Percentiles rank a stretch among this genome's conserved stretches.
Evolutionary conservation across 495 filamentous ascomycete species (phyloP).

Genomic region (Terfezia claveryi): DNA sequence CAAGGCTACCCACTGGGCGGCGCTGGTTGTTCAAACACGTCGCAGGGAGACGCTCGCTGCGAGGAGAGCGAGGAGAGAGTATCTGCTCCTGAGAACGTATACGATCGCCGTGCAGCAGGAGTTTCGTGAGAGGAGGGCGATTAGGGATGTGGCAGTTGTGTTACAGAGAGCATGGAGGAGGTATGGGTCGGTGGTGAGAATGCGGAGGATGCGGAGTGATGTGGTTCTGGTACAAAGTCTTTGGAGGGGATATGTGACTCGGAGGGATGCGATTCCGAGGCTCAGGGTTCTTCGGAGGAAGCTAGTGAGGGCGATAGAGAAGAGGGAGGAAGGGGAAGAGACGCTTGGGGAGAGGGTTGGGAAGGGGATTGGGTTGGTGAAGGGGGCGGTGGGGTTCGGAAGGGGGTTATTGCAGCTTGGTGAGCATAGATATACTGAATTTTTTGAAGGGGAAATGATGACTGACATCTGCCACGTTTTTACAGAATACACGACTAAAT

Average conservation of each 20-base stretch:
- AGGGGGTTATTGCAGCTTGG: constrained; percentile 13
- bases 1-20: constrained; percentile 5
- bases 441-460: not conserved
- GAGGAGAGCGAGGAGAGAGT: constrained; percentile 4
- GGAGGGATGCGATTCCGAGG: constrained; percentile 10
- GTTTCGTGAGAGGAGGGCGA: constrained; percentile 2
- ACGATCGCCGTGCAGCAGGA: constrained; percentile 4
- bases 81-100: constrained; percentile 2
- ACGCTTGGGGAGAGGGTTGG: constrained; percentile 4
- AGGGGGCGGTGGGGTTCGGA: constrained; percentile 9
- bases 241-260: constrained; percentile 22
- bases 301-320: constrained; percentile 3
- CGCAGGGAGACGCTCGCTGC: constrained; percentile 5
- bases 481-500: constrained; percentile 10
- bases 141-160: constrained; percentile 7
- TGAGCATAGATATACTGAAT: constrained; percentile 2
- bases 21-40: constrained; percentile 8
- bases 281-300: constrained; percentile 12
- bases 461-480: not conserved
- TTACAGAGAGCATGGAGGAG: constrained; percentile 24
- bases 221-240: constrained; percentile 17
- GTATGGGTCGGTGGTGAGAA: constrained; percentile 13
- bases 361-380: constrained; percentile 9
- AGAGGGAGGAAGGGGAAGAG: constrained; percentile 4
- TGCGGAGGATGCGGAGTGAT: constrained; percentile 9